phyloP scores from a whole-genome alignment of 495 filamentous ascomycete species.

The Aspergillus incahuasiensis region DNA sequence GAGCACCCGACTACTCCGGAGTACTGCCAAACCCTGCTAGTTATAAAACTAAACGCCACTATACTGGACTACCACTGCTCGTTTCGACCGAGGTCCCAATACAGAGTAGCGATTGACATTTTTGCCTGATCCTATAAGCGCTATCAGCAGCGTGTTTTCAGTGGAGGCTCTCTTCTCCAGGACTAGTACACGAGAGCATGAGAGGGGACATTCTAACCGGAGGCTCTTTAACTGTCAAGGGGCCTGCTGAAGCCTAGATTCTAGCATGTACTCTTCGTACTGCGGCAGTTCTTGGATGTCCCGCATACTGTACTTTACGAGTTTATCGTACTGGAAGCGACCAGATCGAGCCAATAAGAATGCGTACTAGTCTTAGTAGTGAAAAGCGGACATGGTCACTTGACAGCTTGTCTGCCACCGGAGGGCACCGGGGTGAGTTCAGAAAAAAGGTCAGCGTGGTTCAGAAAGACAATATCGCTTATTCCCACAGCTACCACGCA shows the following conservation, averaged over 20 bases:
- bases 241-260: slow-evolving; percentile 11
- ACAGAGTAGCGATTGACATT: not conserved
- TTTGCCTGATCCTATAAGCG: too few relatives aligned
- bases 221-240: not conserved
- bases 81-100: not conserved
- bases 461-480: too few relatives aligned
- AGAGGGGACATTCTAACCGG: not conserved
- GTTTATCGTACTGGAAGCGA: slow-evolving; percentile 16
- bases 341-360: slow-evolving; percentile 17
- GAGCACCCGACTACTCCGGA: too few relatives aligned
- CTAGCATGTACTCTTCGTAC: not conserved
- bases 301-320: not conserved
- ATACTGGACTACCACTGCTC: not conserved
- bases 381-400: slow-evolving; percentile 32
- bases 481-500: too few relatives aligned
- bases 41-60: not conserved
- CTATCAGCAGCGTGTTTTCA: slow-evolving; percentile 7
- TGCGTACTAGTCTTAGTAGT: slow-evolving; percentile 5
- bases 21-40: not conserved
- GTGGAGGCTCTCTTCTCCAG: not conserved
- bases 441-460: too few relatives aligned
- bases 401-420: slow-evolving; percentile 28
- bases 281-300: slow-evolving; percentile 8
- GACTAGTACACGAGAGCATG: not conserved
- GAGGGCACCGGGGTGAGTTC: not conserved